Conservation (phyloP, 257 asterid species). For the Solanum sitiens region DNA sequence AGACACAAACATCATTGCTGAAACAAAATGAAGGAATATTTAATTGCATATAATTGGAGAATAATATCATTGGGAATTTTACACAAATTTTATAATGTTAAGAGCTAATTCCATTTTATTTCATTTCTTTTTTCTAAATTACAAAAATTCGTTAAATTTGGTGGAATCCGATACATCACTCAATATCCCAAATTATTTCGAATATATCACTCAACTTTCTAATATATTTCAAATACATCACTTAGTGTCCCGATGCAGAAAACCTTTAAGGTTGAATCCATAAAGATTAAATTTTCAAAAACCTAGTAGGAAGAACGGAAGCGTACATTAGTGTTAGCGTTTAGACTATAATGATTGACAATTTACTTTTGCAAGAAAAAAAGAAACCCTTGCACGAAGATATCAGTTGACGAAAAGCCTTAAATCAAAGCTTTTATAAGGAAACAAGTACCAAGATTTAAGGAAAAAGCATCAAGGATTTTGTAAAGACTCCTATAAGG, state of each 20-base stretch:
- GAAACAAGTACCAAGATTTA: background rate
- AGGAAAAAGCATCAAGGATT: background rate
- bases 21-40: background rate
- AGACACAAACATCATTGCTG: background rate
- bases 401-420: background rate
- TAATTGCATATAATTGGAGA: background rate
- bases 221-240: too few relatives aligned
- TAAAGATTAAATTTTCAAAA: background rate
- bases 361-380: background rate
- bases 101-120: too few relatives aligned
- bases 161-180: too few relatives aligned
- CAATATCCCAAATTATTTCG: too few relatives aligned
- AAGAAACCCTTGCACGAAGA: background rate
- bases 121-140: too few relatives aligned
- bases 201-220: too few relatives aligned
- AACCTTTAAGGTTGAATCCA: background rate
- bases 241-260: too few relatives aligned
- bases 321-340: background rate
- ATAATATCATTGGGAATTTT: too few relatives aligned
- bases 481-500: background rate
- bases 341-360: background rate
- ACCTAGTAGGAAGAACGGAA: background rate
- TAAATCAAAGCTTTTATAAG: background rate
- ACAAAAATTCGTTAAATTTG: too few relatives aligned
- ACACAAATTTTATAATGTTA: too few relatives aligned